phyloP scores from a whole-genome alignment of 805 yeast species.

The Sugiyamaella boreocaroliniensis region DNA sequence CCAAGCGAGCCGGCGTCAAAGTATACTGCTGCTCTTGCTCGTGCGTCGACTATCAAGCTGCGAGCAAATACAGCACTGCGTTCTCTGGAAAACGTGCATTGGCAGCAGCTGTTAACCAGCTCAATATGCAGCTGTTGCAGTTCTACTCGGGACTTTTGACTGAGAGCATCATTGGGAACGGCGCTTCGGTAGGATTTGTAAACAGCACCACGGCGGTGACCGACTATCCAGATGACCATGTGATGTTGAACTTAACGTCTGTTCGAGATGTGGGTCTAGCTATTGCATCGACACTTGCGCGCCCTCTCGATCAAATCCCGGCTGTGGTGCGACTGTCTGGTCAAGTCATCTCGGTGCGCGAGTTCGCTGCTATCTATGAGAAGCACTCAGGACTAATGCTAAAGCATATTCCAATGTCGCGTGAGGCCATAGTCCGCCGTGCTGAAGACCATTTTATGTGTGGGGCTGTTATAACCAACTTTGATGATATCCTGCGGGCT shows the following conservation, averaged over 20 bases:
- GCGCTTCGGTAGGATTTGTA: neutral
- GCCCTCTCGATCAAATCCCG: slow-evolving; percentile 19
- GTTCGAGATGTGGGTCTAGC: slow-evolving; percentile 22
- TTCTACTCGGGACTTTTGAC: slow-evolving; percentile 21
- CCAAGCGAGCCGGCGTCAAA: slow-evolving; percentile 38
- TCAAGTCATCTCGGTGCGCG: slow-evolving; percentile 11
- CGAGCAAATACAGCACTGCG: slow-evolving; percentile 10
- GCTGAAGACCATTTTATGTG: slow-evolving; percentile 22
- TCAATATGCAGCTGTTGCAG: slow-evolving; percentile 23
- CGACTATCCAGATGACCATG: neutral
- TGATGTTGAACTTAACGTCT: slow-evolving; percentile 10
- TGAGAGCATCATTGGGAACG: slow-evolving; percentile 3
- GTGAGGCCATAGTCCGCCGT: neutral
- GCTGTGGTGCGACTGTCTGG: slow-evolving; percentile 18
- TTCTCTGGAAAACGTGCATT: slow-evolving; percentile 2
- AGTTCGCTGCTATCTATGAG: slow-evolving; percentile 19
- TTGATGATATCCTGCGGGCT: slow-evolving; percentile 46
- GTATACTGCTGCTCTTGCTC: slow-evolving; percentile 56
- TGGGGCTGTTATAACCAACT: slow-evolving; percentile 86
- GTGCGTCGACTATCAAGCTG: slow-evolving; percentile 38
- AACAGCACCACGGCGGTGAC: too few relatives aligned
- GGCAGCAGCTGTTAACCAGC: slow-evolving; percentile 14
- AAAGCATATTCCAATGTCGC: slow-evolving; percentile 3
- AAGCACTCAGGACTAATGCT: slow-evolving; percentile 18
- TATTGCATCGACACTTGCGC: slow-evolving; percentile 21